Evolutionary conservation across 2,329 filamentous ascomycete species (phyloP).

Genomic region (Exophiala viscosa): DNA sequence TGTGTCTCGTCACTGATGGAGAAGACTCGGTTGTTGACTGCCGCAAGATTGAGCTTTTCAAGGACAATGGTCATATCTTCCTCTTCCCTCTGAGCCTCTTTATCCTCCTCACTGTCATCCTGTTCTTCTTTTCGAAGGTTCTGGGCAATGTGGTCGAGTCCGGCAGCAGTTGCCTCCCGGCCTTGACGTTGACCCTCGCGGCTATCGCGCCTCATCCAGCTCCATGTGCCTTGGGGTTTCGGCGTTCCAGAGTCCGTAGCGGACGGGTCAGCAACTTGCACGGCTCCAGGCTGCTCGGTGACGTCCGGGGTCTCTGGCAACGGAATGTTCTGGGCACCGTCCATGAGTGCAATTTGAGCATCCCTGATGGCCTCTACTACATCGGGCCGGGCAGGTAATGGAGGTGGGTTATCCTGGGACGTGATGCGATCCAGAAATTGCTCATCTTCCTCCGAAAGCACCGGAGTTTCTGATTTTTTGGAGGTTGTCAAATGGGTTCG

Average conservation of each 20-base stretch:
- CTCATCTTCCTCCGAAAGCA: slow-evolving; percentile 61
- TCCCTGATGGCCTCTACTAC: slow-evolving; percentile 34
- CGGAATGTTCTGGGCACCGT: slow-evolving; percentile 47
- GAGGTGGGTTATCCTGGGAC: slow-evolving; percentile 42
- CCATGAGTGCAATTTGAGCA: slow-evolving; percentile 45
- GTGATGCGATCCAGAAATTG: slow-evolving; percentile 53
- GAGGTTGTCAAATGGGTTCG: slow-evolving; percentile 35
- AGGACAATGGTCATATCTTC: slow-evolving; percentile 75
- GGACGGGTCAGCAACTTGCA: slow-evolving; percentile 25
- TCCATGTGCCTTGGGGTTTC: slow-evolving; percentile 33
- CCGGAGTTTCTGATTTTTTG: slow-evolving; percentile 36
- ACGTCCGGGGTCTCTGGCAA: slow-evolving; percentile 47
- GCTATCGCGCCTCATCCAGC: slow-evolving; percentile 39
- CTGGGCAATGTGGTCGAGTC: slow-evolving; percentile 31
- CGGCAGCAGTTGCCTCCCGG: slow-evolving; percentile 27
- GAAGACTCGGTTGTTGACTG: slow-evolving; percentile 81
- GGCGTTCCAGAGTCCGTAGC: slow-evolving; percentile 26
- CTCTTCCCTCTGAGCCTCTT: slow-evolving; percentile 56
- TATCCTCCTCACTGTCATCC: slow-evolving; percentile 35
- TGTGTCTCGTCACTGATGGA: slow-evolving; percentile 79
- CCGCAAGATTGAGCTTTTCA: slow-evolving; percentile 76
- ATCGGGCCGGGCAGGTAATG: slow-evolving; percentile 35
- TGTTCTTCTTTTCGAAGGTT: slow-evolving; percentile 30
- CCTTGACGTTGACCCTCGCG: slow-evolving; percentile 35
- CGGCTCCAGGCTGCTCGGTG: slow-evolving; percentile 30